Percentiles rank a stretch among this genome's conserved stretches.
Conservation (phyloP, 352 stramenopile species). For the Pythium aquatile region DNA sequence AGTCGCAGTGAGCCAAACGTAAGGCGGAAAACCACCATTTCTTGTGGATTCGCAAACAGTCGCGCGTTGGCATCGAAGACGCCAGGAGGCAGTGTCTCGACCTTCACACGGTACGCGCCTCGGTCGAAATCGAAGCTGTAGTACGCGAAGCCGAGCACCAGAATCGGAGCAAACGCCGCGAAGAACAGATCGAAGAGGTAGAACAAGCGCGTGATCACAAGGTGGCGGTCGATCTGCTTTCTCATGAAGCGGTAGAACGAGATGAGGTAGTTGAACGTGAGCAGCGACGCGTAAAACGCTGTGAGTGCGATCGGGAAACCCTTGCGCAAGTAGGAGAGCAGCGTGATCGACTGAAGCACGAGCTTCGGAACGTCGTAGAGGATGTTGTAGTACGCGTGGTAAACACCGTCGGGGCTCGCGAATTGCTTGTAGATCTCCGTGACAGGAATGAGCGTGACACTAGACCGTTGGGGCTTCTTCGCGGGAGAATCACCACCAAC, state of each 20-base stretch:
- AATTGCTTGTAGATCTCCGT: constrained; percentile 2
- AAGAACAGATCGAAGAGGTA: constrained; percentile 37
- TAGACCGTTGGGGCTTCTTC: background rate
- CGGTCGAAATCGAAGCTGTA: constrained; percentile 30
- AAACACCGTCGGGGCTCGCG: constrained; percentile 5
- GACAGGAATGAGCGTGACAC: background rate
- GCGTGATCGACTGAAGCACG: constrained; percentile 22
- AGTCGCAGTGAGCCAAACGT: constrained; percentile 25
- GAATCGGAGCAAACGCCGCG: constrained; percentile 29
- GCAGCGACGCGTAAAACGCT: constrained; percentile 25
- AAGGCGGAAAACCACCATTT: constrained; percentile 21
- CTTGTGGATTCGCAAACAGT: constrained; percentile 27
- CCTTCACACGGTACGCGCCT: constrained; percentile 9
- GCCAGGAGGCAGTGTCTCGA: constrained; percentile 13
- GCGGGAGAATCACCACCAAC: background rate
- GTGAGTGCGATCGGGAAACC: constrained; percentile 32
- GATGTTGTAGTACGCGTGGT: constrained; percentile 24
- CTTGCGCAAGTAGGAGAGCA: constrained; percentile 23
- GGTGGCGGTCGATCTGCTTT: constrained; percentile 6
- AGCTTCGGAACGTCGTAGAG: constrained; percentile 31
- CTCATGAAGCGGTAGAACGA: constrained; percentile 32
- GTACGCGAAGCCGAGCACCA: constrained; percentile 29
- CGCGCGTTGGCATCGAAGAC: constrained; percentile 24
- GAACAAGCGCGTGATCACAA: constrained; percentile 23
- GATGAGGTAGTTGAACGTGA: constrained; percentile 26